phyloP scores from a whole-genome alignment of 331 rosid species.

The Acacia concinna region DNA sequence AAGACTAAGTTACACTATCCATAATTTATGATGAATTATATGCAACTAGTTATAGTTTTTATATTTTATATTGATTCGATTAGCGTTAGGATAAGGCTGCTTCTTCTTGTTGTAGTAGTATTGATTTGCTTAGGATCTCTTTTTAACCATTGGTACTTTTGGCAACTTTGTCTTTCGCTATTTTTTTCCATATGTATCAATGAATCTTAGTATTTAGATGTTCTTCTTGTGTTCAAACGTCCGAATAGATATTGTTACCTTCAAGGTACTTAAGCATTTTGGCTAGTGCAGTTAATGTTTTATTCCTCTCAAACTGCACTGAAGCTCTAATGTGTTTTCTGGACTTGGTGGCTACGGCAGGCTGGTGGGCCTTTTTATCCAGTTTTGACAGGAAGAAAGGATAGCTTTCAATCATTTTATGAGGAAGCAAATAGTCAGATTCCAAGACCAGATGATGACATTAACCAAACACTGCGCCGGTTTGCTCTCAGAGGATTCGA shows the following conservation, averaged over 20 bases:
- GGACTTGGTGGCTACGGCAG: slow-evolving; percentile 41
- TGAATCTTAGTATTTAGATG: background rate
- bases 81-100: background rate
- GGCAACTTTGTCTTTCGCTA: too few relatives aligned
- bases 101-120: background rate
- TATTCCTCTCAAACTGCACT: background rate
- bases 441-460: slow-evolving; percentile 71
- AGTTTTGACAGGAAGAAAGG: slow-evolving; percentile 75
- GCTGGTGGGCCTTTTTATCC: slow-evolving; percentile 92
- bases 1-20: background rate
- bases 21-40: background rate
- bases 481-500: slow-evolving; percentile 72
- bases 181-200: background rate
- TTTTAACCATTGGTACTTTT: background rate
- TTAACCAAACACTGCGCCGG: slow-evolving; percentile 58
- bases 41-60: background rate
- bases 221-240: background rate
- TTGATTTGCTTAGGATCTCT: background rate
- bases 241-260: background rate
- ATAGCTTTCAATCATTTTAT: slow-evolving; percentile 57
- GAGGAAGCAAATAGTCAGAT: slow-evolving; percentile 59
- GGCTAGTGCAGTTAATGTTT: background rate
- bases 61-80: background rate
- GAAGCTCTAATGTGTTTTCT: slow-evolving; percentile 25
- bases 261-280: background rate